Conservation (phyloP, 495 filamentous ascomycete species). For the Pyrenula massariospora region DNA sequence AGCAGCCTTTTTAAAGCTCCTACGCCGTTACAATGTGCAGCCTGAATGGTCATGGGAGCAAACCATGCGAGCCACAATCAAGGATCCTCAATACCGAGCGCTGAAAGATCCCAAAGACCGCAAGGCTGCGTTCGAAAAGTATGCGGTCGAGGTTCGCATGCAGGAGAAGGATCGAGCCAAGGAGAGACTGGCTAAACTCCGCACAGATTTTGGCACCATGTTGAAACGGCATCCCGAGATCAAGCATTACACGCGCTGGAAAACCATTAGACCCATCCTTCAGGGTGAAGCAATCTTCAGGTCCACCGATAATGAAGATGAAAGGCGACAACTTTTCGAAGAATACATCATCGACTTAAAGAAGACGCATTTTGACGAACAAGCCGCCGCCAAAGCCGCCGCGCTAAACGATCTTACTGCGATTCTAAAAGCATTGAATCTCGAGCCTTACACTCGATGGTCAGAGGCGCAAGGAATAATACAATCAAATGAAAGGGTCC, state of each 20-base stretch:
- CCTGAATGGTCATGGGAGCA: slow-evolving; percentile 91
- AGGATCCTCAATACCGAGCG: slow-evolving; percentile 86
- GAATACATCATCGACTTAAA: slow-evolving; percentile 83
- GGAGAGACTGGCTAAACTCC: slow-evolving; percentile 86
- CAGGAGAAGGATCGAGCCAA: slow-evolving; percentile 94
- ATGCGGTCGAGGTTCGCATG: slow-evolving; percentile 74
- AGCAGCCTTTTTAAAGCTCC: slow-evolving; percentile 82
- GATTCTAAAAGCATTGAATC: slow-evolving; percentile 69
- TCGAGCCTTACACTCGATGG: slow-evolving; percentile 95
- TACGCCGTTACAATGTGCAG: slow-evolving; percentile 73
- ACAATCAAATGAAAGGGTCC: slow-evolving; percentile 65
- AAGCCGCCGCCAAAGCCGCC: slow-evolving; percentile 58
- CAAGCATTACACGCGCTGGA: slow-evolving; percentile 96
- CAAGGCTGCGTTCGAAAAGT: slow-evolving; percentile 91
- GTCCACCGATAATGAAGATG: slow-evolving; percentile 75
- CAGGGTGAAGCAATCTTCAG: slow-evolving; percentile 92
- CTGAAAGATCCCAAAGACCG: slow-evolving; percentile 90
- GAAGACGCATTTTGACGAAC: slow-evolving; percentile 62
- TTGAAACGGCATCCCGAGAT: slow-evolving; percentile 94
- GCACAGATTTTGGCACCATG: slow-evolving; percentile 92
- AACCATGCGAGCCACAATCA: slow-evolving; percentile 77
- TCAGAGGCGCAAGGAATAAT: slow-evolving; percentile 77
- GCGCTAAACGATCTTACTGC: slow-evolving; percentile 76
- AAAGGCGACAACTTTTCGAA: slow-evolving; percentile 86
- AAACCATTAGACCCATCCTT: slow-evolving; percentile 87